Percentiles rank a stretch among this genome's conserved stretches.
Conservation (phyloP, 108 stramenopile genomes). For the Seminavis robusta region DNA sequence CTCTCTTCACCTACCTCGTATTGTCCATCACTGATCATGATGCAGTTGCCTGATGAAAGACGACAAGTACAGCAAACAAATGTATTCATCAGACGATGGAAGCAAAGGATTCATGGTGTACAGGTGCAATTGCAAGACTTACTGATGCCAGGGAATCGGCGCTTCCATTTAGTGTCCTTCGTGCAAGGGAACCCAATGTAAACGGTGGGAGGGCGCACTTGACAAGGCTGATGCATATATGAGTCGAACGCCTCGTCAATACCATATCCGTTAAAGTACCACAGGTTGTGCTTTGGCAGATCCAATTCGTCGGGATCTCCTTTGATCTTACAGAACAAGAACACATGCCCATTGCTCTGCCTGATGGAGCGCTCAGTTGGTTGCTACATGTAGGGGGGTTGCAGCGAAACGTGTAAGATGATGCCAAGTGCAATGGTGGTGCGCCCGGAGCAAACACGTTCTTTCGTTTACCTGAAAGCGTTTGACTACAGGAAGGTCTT, state of each 20-base stretch:
- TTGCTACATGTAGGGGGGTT: no score
- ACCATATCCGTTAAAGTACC: slow-evolving; percentile 58
- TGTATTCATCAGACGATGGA: no score
- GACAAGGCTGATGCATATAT: slow-evolving; percentile 41
- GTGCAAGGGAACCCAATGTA: slow-evolving; percentile 68
- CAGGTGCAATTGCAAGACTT: no score
- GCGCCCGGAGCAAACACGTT: no score
- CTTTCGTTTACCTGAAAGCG: no score
- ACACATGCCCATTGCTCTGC: slow-evolving; percentile 47
- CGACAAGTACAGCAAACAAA: no score
- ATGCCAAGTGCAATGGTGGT: no score
- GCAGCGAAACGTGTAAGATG: no score
- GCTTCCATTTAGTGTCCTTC: slow-evolving; percentile 42
- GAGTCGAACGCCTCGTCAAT: slow-evolving; percentile 53
- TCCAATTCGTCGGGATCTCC: slow-evolving; percentile 36
- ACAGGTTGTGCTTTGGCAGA: slow-evolving; percentile 50
- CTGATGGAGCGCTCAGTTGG: slow-evolving; percentile 30
- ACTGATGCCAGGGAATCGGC: slow-evolving; percentile 39
- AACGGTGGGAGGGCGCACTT: slow-evolving; percentile 59
- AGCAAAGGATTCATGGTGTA: no score
- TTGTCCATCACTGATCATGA: slow-evolving; percentile 47
- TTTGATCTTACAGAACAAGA: slow-evolving; percentile 50
- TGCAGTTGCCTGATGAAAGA: no score
- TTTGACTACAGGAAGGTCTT: slow-evolving; percentile 37
- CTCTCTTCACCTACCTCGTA: no score